A percentile compares a stretch with the other conserved stretches of the same genome.
Conservation (phyloP, 1,139 yeast genomes). For the Pichia sp. region DNA sequence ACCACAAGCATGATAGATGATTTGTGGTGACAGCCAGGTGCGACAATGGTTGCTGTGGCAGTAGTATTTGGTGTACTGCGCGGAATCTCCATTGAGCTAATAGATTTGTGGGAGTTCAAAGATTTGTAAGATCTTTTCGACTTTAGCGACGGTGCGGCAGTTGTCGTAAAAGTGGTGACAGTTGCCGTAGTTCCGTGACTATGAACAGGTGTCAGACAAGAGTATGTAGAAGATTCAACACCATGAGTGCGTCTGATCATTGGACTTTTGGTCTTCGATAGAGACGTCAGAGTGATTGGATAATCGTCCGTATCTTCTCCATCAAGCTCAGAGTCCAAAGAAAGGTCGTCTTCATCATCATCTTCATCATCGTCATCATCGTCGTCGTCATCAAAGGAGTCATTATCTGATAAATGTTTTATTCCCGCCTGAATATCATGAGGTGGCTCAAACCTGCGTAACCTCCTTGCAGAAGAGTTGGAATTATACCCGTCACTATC, state of each 20-base stretch:
- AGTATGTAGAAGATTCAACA: slow-evolving; percentile 13
- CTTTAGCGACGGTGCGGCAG: slow-evolving; percentile 8
- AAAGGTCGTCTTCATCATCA: slow-evolving; percentile 4
- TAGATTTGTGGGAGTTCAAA: slow-evolving; percentile 2
- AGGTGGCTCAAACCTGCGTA: too few relatives aligned
- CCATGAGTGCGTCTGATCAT: slow-evolving; percentile 3
- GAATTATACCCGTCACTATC: neutral
- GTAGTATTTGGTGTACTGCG: neutral
- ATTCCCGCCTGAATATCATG: too few relatives aligned
- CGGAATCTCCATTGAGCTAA: too few relatives aligned
- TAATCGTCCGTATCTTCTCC: slow-evolving; percentile 15
- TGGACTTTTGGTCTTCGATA: slow-evolving; percentile 6
- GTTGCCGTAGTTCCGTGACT: slow-evolving; percentile 17
- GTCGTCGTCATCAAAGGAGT: slow-evolving; percentile 1
- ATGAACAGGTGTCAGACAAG: slow-evolving; percentile 12
- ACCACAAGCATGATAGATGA: neutral
- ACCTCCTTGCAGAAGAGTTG: too few relatives aligned
- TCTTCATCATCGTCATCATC: slow-evolving; percentile 6
- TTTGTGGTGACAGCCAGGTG: too few relatives aligned
- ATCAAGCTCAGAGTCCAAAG: slow-evolving; percentile 13
- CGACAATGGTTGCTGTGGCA: too few relatives aligned
- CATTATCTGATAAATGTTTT: too few relatives aligned
- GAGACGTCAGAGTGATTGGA: slow-evolving; percentile 10
- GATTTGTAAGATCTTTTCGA: slow-evolving; percentile 12
- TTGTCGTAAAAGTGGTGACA: slow-evolving; percentile 13